Conservation (phyloP, 1,284 basidiomycete genomes). For the Pisolithus thermaeus region DNA sequence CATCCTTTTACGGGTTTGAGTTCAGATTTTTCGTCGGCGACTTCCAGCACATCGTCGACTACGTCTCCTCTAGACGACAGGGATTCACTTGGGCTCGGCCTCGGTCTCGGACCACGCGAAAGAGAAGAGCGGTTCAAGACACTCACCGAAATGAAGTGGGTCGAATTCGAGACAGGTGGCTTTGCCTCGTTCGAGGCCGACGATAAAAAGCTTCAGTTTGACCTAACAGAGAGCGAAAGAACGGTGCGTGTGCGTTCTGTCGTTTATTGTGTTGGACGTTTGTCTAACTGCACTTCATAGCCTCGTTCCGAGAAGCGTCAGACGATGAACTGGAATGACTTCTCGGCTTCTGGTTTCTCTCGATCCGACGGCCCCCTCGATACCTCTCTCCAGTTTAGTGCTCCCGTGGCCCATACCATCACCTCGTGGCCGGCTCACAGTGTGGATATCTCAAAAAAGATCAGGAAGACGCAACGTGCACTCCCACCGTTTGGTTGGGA, state of each 20-base stretch:
- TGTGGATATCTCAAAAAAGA: constrained; percentile 65
- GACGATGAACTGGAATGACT: constrained; percentile 84
- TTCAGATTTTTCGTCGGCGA: constrained; percentile 19
- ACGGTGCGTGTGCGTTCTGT: constrained; percentile 59
- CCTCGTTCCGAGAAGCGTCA: constrained; percentile 64
- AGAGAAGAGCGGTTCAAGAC: constrained; percentile 70
- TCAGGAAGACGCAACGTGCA: constrained; percentile 78
- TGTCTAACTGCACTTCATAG: constrained; percentile 32
- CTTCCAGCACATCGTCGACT: constrained; percentile 23
- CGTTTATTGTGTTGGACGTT: not conserved
- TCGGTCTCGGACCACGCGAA: constrained; percentile 25
- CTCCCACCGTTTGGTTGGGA: constrained; percentile 82
- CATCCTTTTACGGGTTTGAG: constrained; percentile 44
- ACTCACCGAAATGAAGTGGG: constrained; percentile 82
- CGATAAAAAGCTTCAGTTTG: constrained; percentile 76
- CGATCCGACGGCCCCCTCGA: constrained; percentile 68
- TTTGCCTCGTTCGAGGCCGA: constrained; percentile 54
- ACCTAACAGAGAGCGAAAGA: constrained; percentile 80
- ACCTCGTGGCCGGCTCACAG: constrained; percentile 68
- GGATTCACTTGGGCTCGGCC: constrained; percentile 15
- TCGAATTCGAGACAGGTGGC: constrained; percentile 77
- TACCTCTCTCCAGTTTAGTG: constrained; percentile 76
- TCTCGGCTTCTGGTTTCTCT: constrained; percentile 74
- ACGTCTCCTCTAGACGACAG: constrained; percentile 26
- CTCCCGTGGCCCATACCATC: constrained; percentile 61